These are phyloP conservation scores for Pythium monospermum DNA, from an alignment of 352 stramenopile genomes.

Conservation along the genomic window DNA sequence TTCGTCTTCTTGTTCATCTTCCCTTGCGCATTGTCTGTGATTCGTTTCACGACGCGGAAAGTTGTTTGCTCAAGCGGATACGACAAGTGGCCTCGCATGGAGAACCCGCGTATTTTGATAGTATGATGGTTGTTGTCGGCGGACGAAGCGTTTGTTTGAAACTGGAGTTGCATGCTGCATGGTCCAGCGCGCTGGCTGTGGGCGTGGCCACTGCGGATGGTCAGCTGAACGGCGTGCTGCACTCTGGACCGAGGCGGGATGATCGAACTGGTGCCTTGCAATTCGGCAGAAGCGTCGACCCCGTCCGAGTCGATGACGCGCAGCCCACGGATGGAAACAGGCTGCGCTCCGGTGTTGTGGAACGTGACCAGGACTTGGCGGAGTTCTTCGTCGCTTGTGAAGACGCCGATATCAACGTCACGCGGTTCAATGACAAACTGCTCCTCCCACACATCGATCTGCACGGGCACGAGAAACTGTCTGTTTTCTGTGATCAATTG, in stretches of 20 bases:
- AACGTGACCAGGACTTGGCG: conserved; percentile 10
- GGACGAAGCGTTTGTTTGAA: conserved; percentile 34
- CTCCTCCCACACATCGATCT: conserved; percentile 8
- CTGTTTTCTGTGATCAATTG: not conserved
- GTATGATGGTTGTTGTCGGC: not conserved
- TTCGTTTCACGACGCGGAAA: not conserved
- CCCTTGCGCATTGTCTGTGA: not conserved
- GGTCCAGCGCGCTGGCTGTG: conserved; percentile 5
- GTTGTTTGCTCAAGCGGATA: conserved; percentile 2
- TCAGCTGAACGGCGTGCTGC: conserved; percentile 28
- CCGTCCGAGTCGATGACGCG: conserved; percentile 23
- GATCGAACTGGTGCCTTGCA: conserved; percentile 23
- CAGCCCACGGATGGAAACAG: conserved; percentile 36
- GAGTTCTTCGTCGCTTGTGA: conserved; percentile 6
- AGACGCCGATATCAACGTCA: conserved; percentile 14
- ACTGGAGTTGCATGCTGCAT: conserved; percentile 16
- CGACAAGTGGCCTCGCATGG: conserved; percentile 10
- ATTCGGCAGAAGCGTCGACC: conserved; percentile 26
- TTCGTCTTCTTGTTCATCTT: not conserved
- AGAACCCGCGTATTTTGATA: conserved; percentile 7
- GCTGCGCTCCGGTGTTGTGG: conserved; percentile 32
- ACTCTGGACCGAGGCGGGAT: conserved; percentile 34
- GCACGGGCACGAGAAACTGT: conserved; percentile 10
- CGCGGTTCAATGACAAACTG: conserved; percentile 7
- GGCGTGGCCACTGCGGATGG: conserved; percentile 2